These are phyloP conservation scores for Cyclanthera cordifolia DNA, from an alignment of 306 rosid species.

Conservation along the genomic window DNA sequence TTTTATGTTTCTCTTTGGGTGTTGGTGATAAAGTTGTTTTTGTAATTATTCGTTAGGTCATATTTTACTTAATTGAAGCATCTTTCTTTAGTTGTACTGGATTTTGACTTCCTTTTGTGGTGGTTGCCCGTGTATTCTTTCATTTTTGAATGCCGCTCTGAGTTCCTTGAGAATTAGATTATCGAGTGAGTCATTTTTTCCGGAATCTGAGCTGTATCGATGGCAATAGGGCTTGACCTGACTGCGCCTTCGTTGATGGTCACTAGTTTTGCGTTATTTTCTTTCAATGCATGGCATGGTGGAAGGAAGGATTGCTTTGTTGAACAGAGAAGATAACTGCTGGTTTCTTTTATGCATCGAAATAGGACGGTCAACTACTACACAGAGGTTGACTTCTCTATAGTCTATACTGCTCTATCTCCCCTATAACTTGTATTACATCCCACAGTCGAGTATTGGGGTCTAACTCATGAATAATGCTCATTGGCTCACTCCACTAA, in stretches of 20 bases:
- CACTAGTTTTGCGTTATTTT: not conserved
- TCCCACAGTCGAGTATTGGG: not conserved
- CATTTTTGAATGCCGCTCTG: too few species aligned
- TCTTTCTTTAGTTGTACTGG: too few species aligned
- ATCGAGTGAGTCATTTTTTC: not conserved
- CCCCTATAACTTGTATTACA: not conserved
- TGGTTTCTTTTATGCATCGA: not conserved
- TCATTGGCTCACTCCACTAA: not conserved
- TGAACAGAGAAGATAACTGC: not conserved
- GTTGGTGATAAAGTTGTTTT: not conserved
- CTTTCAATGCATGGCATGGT: not conserved
- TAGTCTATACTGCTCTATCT: not conserved
- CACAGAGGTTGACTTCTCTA: constrained; percentile 2
- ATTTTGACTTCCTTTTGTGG: too few species aligned
- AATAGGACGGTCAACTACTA: not conserved
- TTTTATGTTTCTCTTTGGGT: not conserved
- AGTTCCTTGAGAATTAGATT: not conserved
- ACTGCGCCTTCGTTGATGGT: not conserved
- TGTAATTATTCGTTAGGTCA: not conserved
- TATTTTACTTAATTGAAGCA: not conserved
- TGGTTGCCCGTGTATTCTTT: too few species aligned
- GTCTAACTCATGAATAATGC: not conserved
- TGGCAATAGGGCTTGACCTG: not conserved
- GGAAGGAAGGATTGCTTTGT: not conserved
- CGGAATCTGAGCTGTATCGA: not conserved